Base-by-base conservation (phyloP, 202 grass and related monocot species). In the Digitaria exilis region DNA sequence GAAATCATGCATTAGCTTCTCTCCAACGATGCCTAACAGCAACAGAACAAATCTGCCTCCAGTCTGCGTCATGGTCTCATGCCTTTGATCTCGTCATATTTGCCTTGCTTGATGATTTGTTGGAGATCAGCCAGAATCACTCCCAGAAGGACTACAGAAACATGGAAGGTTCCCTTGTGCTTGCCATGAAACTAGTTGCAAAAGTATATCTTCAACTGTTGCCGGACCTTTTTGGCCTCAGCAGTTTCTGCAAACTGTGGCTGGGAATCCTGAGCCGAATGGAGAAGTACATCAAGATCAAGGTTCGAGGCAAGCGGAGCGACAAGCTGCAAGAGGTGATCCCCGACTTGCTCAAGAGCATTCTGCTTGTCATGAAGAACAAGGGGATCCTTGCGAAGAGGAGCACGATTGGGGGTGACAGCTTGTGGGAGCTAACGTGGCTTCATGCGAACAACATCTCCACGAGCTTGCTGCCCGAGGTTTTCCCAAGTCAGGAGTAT, bases 171-270 rank as follows among this genome's bases (percentile, higher is more conserved):
- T 92, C 93, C 16, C 93, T 99, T 69, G 78, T 99, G 52, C 82
- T 92, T 69, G 89, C 91, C 42, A 89, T 96, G 79, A 99, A 88
- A 71, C 87, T 99, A 32, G 76, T 94, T 3, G 84, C 93, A 1
- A 96, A 89, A 75, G 90, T 92, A 2, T 93, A 94, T 48, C 89
- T 99, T 79, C 89, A 99, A 51, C 79, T 97, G 65, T 69, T 96
- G 32, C 93, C 92, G 0, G 86, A 94, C 78, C 87, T 99, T 79
- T 94, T 82, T n/a, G 84, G 89, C 26, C 61, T 99, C n/a, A 94
- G 97, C 85, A 97, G 97, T 78, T 99, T 99, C 78, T 99, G 93
- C 79, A 97, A 99, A 61, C 82, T 99, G 76, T 99, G 97, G 97
- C 82, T 99, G 21, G 97, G 97, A 28, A 84, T 99, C 65, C 97